Percentiles rank a stretch among this genome's conserved stretches.
phyloP scores from a whole-genome alignment of 1,139 yeast genomes.

The Protomyces gravidus region DNA sequence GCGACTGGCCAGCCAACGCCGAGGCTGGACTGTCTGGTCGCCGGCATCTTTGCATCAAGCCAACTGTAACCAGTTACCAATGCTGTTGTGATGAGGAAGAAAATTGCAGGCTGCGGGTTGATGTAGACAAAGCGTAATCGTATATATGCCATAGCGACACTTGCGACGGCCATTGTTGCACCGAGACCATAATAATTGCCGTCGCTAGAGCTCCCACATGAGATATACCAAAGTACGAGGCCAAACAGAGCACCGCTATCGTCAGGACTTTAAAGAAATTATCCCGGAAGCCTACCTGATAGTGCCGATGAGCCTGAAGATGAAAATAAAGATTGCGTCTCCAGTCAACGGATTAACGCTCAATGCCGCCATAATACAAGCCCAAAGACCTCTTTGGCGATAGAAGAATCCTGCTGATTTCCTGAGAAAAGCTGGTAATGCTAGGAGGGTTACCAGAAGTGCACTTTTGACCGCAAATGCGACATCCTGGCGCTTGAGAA shows the following conservation, averaged over 20 bases:
- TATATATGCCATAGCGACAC: constrained; percentile 37
- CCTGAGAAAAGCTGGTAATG: constrained; percentile 38
- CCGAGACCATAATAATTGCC: constrained; percentile 38
- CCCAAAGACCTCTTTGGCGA: constrained; percentile 40
- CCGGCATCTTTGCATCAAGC: constrained; percentile 35
- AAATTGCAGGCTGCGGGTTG: constrained; percentile 39
- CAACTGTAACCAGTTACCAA: constrained; percentile 41
- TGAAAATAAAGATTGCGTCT: constrained; percentile 40
- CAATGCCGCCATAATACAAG: constrained; percentile 39
- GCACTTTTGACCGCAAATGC: constrained; percentile 38
- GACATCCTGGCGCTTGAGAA: constrained; percentile 34
- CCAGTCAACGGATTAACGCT: constrained; percentile 40
- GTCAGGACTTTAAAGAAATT: too few relatives aligned
- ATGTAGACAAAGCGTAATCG: constrained; percentile 39
- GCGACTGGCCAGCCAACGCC: constrained; percentile 41
- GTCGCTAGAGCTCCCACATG: constrained; percentile 34
- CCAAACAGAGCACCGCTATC: constrained; percentile 40
- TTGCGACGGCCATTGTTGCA: constrained; percentile 38
- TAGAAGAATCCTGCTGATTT: constrained; percentile 38
- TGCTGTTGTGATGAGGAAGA: constrained; percentile 38
- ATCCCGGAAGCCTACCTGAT: too few relatives aligned
- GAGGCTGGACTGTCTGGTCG: constrained; percentile 31
- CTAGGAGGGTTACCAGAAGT: constrained; percentile 35
- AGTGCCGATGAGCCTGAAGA: constrained; percentile 38
- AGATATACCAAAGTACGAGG: constrained; percentile 42